These are phyloP conservation scores for Pseudonitzschia multiseries DNA, from an alignment of 108 stramenopile genomes.

Conservation along the genomic window DNA sequence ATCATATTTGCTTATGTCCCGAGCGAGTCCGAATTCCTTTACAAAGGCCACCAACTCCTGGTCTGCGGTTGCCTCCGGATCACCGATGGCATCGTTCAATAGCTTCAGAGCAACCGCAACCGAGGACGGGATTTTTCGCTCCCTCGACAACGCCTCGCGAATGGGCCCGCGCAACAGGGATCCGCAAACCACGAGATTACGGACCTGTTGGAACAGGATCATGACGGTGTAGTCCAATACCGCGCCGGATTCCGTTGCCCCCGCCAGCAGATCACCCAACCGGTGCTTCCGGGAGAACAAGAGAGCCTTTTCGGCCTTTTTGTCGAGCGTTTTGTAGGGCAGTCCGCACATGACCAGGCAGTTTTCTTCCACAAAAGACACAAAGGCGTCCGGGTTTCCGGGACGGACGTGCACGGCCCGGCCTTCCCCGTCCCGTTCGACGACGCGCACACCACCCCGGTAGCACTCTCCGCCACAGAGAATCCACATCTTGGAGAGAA, in stretches of 20 bases:
- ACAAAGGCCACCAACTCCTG: constrained; percentile 21
- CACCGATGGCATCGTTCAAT: constrained; percentile 16
- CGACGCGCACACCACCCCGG: constrained; percentile 10
- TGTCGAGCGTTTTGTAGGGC: constrained; percentile 52
- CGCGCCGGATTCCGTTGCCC: constrained; percentile 4
- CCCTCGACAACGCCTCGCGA: constrained; percentile 30
- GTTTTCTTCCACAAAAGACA: constrained; percentile 36
- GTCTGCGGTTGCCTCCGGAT: not conserved
- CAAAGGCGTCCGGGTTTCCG: constrained; percentile 35
- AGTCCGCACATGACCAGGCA: constrained; percentile 43
- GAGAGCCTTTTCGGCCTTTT: constrained; percentile 49
- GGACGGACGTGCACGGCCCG: constrained; percentile 16
- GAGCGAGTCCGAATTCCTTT: constrained; percentile 32
- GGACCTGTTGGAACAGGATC: constrained; percentile 47
- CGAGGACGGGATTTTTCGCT: constrained; percentile 39
- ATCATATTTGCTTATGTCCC: constrained; percentile 39
- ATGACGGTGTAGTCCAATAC: constrained; percentile 46
- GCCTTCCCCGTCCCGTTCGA: not conserved
- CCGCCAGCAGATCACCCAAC: constrained; percentile 20
- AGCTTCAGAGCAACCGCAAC: constrained; percentile 21
- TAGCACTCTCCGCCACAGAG: constrained; percentile 38
- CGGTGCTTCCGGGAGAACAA: constrained; percentile 32
- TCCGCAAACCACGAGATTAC: constrained; percentile 34
- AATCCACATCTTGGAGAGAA: constrained; percentile 37
- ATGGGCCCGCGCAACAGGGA: constrained; percentile 29